phyloP scores from a whole-genome alignment of 495 filamentous ascomycete genomes.

The Penicillium ucsense region DNA sequence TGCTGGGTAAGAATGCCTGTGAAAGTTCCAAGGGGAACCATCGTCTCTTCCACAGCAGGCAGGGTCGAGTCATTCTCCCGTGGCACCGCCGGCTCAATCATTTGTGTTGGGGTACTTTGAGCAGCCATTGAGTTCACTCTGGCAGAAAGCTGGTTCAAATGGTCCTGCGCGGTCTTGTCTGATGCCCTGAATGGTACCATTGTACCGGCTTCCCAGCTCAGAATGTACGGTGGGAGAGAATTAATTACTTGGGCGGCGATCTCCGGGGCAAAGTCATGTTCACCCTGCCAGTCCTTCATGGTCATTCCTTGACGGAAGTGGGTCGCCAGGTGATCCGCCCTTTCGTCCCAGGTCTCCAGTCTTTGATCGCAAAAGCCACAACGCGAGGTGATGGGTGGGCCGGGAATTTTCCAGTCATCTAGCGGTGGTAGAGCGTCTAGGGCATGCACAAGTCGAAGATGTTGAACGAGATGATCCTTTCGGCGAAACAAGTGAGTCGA shows the following conservation, averaged over 20 bases:
- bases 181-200: conserved; percentile 21
- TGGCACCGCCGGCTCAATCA: no score
- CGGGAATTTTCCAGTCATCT: conserved; percentile 58
- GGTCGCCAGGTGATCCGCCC: conserved; percentile 52
- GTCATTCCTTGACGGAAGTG: conserved; percentile 53
- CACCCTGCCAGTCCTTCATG: conserved; percentile 61
- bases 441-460: conserved; percentile 59
- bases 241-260: conserved; percentile 54
- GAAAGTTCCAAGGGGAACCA: conserved; percentile 7
- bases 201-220: conserved; percentile 14
- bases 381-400: conserved; percentile 49
- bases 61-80: neutral
- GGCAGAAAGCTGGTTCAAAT: conserved; percentile 13
- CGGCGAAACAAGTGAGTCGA: conserved; percentile 62
- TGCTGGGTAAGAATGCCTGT: conserved; percentile 12
- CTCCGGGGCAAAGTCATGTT: conserved; percentile 56
- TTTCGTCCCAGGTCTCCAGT: conserved; percentile 49
- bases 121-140: conserved; percentile 1
- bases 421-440: conserved; percentile 50
- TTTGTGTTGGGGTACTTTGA: neutral
- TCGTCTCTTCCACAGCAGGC: neutral
- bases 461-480: conserved; percentile 72
- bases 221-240: conserved; percentile 46
- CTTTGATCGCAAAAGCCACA: conserved; percentile 56
- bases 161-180: conserved; percentile 4